Base-by-base conservation (phyloP, 768 basidiomycete species). In the Coprinopsis sp. region DNA sequence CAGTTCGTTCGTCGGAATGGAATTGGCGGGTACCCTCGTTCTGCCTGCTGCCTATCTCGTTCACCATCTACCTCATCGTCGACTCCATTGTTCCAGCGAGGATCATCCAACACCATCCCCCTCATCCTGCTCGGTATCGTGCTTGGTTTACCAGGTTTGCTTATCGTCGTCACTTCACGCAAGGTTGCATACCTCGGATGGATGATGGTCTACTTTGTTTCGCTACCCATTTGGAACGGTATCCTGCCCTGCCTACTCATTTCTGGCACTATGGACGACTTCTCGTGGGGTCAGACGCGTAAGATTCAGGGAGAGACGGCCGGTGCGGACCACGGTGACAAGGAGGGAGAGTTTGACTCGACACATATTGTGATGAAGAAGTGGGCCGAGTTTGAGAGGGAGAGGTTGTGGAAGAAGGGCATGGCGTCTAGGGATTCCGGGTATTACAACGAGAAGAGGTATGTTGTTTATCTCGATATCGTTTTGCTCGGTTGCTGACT, bases 201-300 rank as follows among this genome's bases (percentile, higher is more conserved):
- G 96, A 96, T 96, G 93, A 50, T 95, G 49, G 72, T 96, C 37
- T 98, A 99, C 61, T 80, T 99, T 11, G 30, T 92, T 46, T 95
- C 93, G 6, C 73, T 98, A 23, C 94, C 95, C 2, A 81, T 98
- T 39, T 99, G 96, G 96, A 98, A 98, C 71, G 91, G 93, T 57
- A 72, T 96, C 48, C 76, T 98, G 2, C 95, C n/a, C 95, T 1
- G 84, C 89, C 2, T 99, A 99, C 65, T 81, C 94, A n/a, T 97
- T n/a, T 88, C 70, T 94, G 94, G 90, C 93, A 97, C n/a, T 67
- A 95, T 99, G 66, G 96, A 97, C 61, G 96, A 97, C 74, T 97
- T 91, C 70, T 91, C 88, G 19, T 93, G 92, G 91, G 96, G 96
- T 68, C 86, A 93, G 68, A 98, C 96, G 28, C 77, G 96, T 51